Evolutionary conservation across 2,329 filamentous ascomycete species (phyloP), one percentile per base, ranked within the genome.

Genomic region (Dendrostoma leiphaemia): DNA sequence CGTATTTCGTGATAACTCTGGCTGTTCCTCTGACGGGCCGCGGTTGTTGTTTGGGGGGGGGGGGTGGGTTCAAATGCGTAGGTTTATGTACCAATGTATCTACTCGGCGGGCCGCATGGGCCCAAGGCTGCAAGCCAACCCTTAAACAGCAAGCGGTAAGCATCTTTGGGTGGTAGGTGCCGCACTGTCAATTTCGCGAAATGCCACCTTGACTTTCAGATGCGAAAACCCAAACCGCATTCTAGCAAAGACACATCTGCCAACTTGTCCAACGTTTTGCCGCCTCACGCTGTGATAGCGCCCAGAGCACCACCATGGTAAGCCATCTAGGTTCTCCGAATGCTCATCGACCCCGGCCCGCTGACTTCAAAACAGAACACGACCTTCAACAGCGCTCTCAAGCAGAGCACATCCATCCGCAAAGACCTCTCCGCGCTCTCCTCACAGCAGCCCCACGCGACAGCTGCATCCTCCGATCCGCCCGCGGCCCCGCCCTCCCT

Each of bases 361-460:
- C n/a, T n/a, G n/a, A n/a, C n/a, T n/a, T n/a, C n/a, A n/a, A 26
- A 37, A 21, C 28, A 91, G 90, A 93, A 92, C 69, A 86, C 88
- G 13, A 80, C 91, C 59, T 95, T 94, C 79, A 95, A 95, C 72
- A 88, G 88, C 48, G 90, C 90, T 51, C 80, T 94, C 50, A 91
- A 92, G 74, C 90, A 95, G 75, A 91, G 87, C 57, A 90, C 88
- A 53, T 81, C 87, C 21, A 84, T 95, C 65, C 88, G 89, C 64
- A 86, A 85, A 66, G 90, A 94, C 67, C 82, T 94, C 57, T 82
- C 88, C 60, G 75, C 79, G 56, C 86, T 92, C 63, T 77, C 85
- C 49, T 77, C 41, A n/a, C n/a, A n/a, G n/a, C 50, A 41, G 38
- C 51, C 60, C 49, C 53, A 54, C 56, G 54, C 54, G 15, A 58